A percentile compares a stretch with the other conserved stretches of the same genome.
Conservation (phyloP, 345 rosid species). For the Firmiana major region DNA sequence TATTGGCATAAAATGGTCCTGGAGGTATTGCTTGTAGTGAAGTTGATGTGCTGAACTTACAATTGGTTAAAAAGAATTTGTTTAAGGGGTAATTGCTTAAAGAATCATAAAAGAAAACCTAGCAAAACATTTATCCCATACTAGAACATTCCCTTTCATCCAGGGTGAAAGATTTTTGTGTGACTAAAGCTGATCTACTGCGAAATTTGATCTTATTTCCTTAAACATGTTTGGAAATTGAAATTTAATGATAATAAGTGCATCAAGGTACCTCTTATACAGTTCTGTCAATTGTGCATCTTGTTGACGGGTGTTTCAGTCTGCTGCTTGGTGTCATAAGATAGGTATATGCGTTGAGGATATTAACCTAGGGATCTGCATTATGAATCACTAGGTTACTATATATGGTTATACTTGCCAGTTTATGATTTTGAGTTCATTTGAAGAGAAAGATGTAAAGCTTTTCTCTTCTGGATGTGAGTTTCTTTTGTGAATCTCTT, state of each 20-base stretch:
- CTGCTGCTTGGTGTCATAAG: neutral
- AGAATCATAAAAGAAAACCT: neutral
- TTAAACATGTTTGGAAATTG: neutral
- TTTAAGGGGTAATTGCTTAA: neutral
- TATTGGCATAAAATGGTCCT: neutral
- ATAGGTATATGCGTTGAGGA: neutral
- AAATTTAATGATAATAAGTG: neutral
- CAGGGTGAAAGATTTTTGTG: neutral
- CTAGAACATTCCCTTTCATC: neutral
- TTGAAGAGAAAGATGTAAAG: conserved; percentile 1
- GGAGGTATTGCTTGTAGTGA: neutral
- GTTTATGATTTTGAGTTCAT: neutral
- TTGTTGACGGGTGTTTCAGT: neutral
- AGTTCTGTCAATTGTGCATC: too few relatives aligned
- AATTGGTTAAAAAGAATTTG: neutral
- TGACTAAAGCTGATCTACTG: neutral
- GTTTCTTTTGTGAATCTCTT: neutral
- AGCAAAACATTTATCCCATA: neutral
- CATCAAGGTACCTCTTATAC: neutral
- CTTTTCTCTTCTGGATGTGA: neutral
- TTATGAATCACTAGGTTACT: neutral
- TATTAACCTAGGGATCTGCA: neutral
- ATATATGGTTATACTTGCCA: neutral
- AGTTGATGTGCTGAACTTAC: neutral
- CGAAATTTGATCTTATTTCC: neutral